Base-by-base conservation (phyloP, 2,329 filamentous ascomycete species). In the Lasiodiplodia sp. region DNA sequence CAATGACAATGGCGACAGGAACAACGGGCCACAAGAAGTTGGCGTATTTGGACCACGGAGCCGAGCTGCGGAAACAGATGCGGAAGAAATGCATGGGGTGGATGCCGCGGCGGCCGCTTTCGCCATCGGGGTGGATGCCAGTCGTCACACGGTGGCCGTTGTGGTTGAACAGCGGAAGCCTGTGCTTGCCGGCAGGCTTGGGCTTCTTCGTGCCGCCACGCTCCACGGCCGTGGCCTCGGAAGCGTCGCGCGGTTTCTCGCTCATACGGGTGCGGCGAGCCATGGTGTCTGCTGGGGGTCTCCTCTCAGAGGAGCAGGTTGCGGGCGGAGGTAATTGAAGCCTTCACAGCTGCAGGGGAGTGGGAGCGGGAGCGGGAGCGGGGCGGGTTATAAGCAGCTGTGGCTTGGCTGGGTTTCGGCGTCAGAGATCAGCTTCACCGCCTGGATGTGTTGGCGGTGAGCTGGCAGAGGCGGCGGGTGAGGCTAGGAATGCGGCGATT, bases 11-110 rank as follows among this genome's bases (percentile, higher is more conserved):
- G 21, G 91, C 91, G 37, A 87, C 88, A 7, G 91, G 91, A 2
- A 93, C 91, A 70, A 92, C 84, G 5, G 91, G 91, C 91, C 91
- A 94, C 44, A 94, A 84, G 31, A 92, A 73, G 75, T 93, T 93
- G 74, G 91, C 89, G 63, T 85, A 76, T 76, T 86, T 86, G 10
- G 91, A 92, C 14, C 88, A 81, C 37, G 82, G 85, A 75, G 88
- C 90, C 37, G 88, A 87, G 55, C 90, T 92, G 63, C 80, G 82
- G 79, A 88, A 89, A 76, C 85, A 86, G 67, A 93, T 89, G 71
- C 80, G 82, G 38, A 92, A 72, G 75, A 93, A 92, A 66, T 88
- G 84, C 53, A 85, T 66, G 0, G 89, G 89, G 72, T 93, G 85
- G 70, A 94, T 77, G 56, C 91, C 91, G 5, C 76, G 81, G 47